Evolutionary conservation across 495 filamentous ascomycete genomes (phyloP).

Genomic region (Podospora pseudocomata): DNA sequence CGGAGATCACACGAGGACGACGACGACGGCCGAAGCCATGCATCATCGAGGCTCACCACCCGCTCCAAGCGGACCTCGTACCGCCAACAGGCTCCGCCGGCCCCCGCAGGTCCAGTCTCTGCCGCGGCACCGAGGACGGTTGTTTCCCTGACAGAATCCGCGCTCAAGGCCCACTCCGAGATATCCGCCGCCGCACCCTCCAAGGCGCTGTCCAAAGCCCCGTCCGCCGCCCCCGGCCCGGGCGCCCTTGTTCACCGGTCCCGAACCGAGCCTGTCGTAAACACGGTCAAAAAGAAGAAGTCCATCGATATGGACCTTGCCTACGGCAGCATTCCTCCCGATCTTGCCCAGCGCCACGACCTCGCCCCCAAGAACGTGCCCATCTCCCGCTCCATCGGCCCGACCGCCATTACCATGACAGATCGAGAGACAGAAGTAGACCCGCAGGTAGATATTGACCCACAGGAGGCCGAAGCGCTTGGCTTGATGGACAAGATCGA

Average conservation of each 20-base stretch:
- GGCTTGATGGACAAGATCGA: conserved; percentile 66
- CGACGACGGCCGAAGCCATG: conserved; percentile 38
- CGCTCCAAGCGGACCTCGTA: conserved; percentile 27
- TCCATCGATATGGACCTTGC: conserved; percentile 84
- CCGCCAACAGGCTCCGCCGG: conserved; percentile 25
- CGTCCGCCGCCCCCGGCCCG: conserved; percentile 1
- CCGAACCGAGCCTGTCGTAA: conserved; percentile 25
- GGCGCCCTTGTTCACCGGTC: conserved; percentile 5
- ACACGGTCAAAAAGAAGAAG: conserved; percentile 45
- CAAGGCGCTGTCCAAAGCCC: conserved; percentile 18
- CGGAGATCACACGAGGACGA: conserved; percentile 36
- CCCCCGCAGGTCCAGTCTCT: conserved; percentile 15
- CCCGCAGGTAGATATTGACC: conserved; percentile 23
- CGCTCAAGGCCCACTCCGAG: conserved; percentile 44
- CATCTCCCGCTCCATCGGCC: background rate
- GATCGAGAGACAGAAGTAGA: conserved; percentile 24
- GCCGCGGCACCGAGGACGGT: conserved; percentile 15
- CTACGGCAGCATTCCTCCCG: conserved; percentile 68
- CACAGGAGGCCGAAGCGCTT: conserved; percentile 58
- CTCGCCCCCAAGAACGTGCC: conserved; percentile 34
- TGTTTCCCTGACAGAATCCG: conserved; percentile 35
- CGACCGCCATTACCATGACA: conserved; percentile 14
- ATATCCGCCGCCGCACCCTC: conserved; percentile 42
- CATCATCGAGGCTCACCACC: conserved; percentile 36
- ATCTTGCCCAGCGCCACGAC: conserved; percentile 40